Conservation (phyloP, 495 filamentous ascomycete genomes). For the Aspergillus homomorphus region DNA sequence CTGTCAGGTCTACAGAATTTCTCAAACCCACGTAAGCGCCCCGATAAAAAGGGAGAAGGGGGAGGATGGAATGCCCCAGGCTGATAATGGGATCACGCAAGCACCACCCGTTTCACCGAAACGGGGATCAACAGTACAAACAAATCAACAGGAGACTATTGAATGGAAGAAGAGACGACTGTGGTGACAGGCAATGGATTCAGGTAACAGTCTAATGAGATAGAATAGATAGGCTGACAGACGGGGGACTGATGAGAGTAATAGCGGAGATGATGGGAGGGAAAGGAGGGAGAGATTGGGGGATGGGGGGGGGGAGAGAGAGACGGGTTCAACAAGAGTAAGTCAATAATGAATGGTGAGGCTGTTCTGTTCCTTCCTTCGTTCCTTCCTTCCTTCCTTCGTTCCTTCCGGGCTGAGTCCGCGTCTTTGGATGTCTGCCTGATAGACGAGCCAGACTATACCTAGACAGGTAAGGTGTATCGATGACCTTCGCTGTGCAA, state of each 20-base stretch:
- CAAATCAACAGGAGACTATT: not conserved
- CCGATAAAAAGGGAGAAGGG: not conserved
- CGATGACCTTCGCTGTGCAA: not conserved
- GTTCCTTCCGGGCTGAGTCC: conserved; percentile 29
- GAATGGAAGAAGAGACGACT: too few relatives aligned
- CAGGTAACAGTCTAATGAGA: not conserved
- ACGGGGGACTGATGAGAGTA: not conserved
- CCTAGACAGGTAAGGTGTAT: conserved; percentile 15
- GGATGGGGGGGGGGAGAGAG: conserved; percentile 10
- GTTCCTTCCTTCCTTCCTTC: too few relatives aligned
- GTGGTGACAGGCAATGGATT: not conserved
- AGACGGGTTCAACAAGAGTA: too few relatives aligned
- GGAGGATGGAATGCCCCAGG: conserved; percentile 5
- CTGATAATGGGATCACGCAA: not conserved
- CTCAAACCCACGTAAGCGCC: not conserved
- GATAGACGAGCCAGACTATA: conserved; percentile 36
- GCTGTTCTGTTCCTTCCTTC: too few relatives aligned
- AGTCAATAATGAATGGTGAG: too few relatives aligned
- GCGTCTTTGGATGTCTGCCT: conserved; percentile 41
- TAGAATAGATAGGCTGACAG: too few relatives aligned
- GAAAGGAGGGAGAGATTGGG: conserved; percentile 22
- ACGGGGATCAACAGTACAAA: not conserved
- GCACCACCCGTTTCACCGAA: not conserved
- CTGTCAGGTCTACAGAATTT: not conserved
- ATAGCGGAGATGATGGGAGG: conserved; percentile 13